These are phyloP conservation scores for Fusarium tupiense DNA, from an alignment of 2,329 filamentous ascomycete species.

Conservation along the genomic window DNA sequence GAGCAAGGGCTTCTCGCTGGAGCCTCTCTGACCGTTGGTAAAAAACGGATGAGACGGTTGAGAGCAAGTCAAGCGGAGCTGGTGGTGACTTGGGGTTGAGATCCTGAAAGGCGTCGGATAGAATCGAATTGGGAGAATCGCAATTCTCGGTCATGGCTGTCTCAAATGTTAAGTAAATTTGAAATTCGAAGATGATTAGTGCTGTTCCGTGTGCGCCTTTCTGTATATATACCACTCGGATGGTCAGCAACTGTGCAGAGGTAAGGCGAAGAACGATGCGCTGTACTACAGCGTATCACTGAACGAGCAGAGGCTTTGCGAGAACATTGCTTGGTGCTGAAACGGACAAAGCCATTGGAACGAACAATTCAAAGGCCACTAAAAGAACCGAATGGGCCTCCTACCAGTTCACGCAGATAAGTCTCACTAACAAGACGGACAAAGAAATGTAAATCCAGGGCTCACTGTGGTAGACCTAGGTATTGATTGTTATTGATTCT, in stretches of 20 bases:
- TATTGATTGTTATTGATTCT: slow-evolving; percentile 10
- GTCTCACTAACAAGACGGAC: neutral
- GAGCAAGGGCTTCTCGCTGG: neutral
- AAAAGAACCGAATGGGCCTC: neutral
- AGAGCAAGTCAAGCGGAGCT: slow-evolving; percentile 17
- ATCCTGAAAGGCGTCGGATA: neutral
- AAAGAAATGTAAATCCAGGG: neutral
- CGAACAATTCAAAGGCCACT: neutral
- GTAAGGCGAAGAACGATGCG: neutral
- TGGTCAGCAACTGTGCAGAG: neutral
- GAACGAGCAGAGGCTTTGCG: neutral
- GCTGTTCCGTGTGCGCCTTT: neutral
- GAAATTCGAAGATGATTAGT: neutral
- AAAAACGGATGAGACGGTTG: slow-evolving; percentile 19
- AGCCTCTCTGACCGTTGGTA: neutral
- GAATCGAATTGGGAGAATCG: neutral
- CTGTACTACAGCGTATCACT: neutral
- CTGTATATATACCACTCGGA: slow-evolving; percentile 1
- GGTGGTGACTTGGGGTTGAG: neutral
- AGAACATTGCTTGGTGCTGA: neutral
- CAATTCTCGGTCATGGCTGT: neutral
- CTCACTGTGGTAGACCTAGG: neutral
- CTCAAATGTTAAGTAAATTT: neutral
- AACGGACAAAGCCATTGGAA: neutral
- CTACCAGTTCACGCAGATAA: neutral